A percentile compares a stretch with the other conserved stretches of the same genome.
Evolutionary conservation across 306 rosid species (phyloP).

Genomic region (Begonia fuchsioides): DNA sequence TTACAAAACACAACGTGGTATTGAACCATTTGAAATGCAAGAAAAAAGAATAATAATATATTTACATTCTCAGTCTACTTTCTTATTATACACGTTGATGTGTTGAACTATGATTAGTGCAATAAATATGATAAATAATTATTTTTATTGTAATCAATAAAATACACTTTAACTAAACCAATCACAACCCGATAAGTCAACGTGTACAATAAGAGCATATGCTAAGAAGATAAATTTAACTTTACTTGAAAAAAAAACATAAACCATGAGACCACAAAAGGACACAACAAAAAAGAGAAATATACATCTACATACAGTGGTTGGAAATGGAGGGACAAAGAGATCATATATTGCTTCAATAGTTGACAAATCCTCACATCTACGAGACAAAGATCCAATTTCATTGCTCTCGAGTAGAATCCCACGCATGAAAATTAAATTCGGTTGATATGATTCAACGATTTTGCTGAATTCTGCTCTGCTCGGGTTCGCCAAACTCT

Average conservation of each 20-base stretch:
- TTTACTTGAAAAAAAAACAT: no score
- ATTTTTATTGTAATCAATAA: no score
- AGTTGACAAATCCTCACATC: conserved; percentile 45
- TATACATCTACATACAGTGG: conserved; percentile 41
- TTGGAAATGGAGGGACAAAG: conserved; percentile 52
- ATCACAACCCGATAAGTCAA: no score
- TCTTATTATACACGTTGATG: no score
- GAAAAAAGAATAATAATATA: no score
- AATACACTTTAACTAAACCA: no score
- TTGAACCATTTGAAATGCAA: neutral
- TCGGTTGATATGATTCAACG: conserved; percentile 64
- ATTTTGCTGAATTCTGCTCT: conserved; percentile 51
- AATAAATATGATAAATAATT: no score
- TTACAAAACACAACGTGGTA: conserved; percentile 7
- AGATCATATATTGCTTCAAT: conserved; percentile 51
- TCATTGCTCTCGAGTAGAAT: conserved; percentile 48
- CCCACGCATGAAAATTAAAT: conserved; percentile 79
- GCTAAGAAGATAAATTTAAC: no score
- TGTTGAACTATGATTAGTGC: no score
- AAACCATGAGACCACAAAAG: no score
- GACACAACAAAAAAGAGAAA: neutral
- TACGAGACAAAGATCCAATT: conserved; percentile 69
- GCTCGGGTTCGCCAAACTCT: conserved; percentile 54
- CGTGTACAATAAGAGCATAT: no score
- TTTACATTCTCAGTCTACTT: no score